phyloP scores from a whole-genome alignment of 78 protist species.

The slime mould (Dictyostelium discoideum) region DNA sequence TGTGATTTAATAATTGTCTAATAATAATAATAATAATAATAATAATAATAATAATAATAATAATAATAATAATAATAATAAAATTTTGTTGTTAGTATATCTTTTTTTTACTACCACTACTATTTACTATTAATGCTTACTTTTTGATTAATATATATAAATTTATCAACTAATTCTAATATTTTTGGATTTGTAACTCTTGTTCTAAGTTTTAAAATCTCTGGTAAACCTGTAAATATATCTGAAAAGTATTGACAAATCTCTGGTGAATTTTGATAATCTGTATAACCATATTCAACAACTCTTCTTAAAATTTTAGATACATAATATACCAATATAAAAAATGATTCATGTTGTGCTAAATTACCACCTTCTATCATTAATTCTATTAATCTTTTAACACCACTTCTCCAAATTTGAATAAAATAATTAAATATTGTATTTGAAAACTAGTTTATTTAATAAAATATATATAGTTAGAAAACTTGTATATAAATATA shows the following conservation, averaged over 20 bases:
- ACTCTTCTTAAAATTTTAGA: constrained; percentile 46
- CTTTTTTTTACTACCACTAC: too few relatives aligned
- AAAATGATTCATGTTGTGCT: neutral
- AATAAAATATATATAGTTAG: neutral
- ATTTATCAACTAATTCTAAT: neutral
- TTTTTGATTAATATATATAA: constrained; percentile 11
- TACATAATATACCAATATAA: neutral
- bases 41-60: neutral
- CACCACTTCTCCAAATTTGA: constrained; percentile 2
- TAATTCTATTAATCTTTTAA: neutral
- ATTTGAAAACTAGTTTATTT: neutral
- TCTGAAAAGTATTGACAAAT: constrained; percentile 12
- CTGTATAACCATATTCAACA: constrained; percentile 47
- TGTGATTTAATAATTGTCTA: constrained; percentile 37
- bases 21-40: neutral
- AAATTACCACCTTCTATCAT: neutral
- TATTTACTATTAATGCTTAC: neutral
- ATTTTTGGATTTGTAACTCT: neutral
- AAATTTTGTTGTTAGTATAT: neutral
- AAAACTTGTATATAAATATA: neutral
- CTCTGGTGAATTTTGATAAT: constrained; percentile 27
- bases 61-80: neutral
- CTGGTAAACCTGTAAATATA: neutral
- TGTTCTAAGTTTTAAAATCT: constrained; percentile 12
- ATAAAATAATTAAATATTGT: neutral